Evolutionary conservation across 2,329 filamentous ascomycete genomes (phyloP).

Genomic region (Xylaria sp.): DNA sequence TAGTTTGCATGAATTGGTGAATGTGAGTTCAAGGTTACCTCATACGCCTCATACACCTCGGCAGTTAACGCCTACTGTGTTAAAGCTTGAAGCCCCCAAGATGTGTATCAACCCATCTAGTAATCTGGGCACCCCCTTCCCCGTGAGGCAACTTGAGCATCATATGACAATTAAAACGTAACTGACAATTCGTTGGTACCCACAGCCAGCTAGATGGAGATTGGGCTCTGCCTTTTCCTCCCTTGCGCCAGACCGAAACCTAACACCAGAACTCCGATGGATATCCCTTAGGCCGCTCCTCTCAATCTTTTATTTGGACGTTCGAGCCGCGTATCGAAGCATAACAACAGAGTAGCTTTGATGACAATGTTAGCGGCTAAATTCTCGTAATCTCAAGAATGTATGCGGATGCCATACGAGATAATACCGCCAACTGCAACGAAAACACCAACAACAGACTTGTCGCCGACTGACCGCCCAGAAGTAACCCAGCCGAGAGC

Average conservation of each 20-base stretch:
- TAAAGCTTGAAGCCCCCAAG: neutral
- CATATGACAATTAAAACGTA: neutral
- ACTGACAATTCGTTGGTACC: neutral
- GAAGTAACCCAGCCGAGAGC: slow-evolving; percentile 65
- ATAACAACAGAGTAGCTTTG: slow-evolving; percentile 55
- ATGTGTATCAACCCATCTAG: neutral
- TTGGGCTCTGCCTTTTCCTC: neutral
- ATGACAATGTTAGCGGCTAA: slow-evolving; percentile 13
- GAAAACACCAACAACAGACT: slow-evolving; percentile 59
- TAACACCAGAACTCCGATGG: slow-evolving; percentile 23
- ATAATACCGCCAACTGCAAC: slow-evolving; percentile 64
- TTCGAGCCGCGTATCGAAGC: slow-evolving; percentile 49
- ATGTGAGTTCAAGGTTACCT: neutral
- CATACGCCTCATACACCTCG: neutral
- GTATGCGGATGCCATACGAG: slow-evolving; percentile 49
- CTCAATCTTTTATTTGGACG: slow-evolving; percentile 19
- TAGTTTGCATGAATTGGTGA: neutral
- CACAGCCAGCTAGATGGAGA: neutral
- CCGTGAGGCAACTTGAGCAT: neutral
- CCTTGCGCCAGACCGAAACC: neutral
- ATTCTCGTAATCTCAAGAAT: neutral
- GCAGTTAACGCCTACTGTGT: too few relatives aligned
- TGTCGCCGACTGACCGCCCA: slow-evolving; percentile 61
- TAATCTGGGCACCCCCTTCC: neutral
- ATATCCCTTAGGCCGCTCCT: slow-evolving; percentile 1